Base-by-base conservation (phyloP, 2,329 filamentous ascomycete species). In the Chaetomiaceae sp. region DNA sequence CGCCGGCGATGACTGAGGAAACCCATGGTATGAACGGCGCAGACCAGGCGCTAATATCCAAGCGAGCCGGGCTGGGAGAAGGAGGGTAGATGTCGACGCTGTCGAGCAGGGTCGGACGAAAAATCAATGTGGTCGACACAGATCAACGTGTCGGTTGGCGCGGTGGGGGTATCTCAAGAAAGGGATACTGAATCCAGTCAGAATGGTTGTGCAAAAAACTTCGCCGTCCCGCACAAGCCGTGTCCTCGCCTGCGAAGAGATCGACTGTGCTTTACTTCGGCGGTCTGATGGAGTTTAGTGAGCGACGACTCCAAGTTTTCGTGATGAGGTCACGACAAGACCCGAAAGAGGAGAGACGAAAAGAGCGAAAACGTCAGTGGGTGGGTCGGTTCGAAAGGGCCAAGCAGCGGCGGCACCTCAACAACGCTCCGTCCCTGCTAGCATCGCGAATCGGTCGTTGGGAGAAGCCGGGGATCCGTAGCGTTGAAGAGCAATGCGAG, bases 1-100 rank as follows among this genome's bases (percentile, higher is more conserved):
- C 85, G 84, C 47, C 72, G 72, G 42, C 75, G 69, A 56, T 81
- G 77, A 53, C 79, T 76, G 57, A 78, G 72, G 62, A 82, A 86
- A 56, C 77, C 74, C 85, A 89, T 88, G 40, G 60, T 76, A 63
- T 38, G 30, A 45, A 42, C 19, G 42, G 38, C 43, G 50, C 51
- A 45, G 49, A 42, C 48, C 42, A 38, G 47, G 47, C 40, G 48
- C 50, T 41, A 34, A 30, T 50, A 48, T 10, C 37, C 37, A 29
- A 46, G 38, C 47, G 42, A 46, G 15, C 36, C 17, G 33, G 40
- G 18, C 37, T 35, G 45, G 44, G 39, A 53, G 36, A 38, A n/a
- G n/a, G n/a, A n/a, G 12, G 35, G 20, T 41, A 24, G 39, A 30
- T 42, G 44, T 55, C 54, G 56, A 61, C 54, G 35, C 56, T 35